Conservation (phyloP, 2,329 filamentous ascomycete species). For the Thielaviopsis punctulata region DNA sequence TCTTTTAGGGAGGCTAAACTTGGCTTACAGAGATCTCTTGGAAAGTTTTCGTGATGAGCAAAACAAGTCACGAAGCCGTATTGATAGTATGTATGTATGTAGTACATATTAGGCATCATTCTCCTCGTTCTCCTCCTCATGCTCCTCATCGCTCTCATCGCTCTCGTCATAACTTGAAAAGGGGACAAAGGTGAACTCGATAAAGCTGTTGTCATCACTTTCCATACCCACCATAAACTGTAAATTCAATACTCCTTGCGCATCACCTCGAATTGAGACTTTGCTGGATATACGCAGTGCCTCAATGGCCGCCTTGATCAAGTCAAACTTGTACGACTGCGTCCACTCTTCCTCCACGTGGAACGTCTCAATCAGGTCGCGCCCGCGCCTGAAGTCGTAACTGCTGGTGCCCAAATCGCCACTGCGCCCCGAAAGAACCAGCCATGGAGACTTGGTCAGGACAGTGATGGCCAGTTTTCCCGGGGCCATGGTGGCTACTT, state of each 20-base stretch:
- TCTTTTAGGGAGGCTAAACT: too few species aligned
- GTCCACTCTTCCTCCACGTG: slow-evolving; percentile 40
- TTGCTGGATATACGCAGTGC: slow-evolving; percentile 92
- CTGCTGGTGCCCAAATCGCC: slow-evolving; percentile 43
- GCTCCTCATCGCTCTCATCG: slow-evolving; percentile 24
- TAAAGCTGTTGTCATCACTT: slow-evolving; percentile 49
- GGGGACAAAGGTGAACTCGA: slow-evolving; percentile 72
- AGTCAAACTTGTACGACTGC: slow-evolving; percentile 71
- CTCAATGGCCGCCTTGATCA: slow-evolving; percentile 69
- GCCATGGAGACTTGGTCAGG: slow-evolving; percentile 46
- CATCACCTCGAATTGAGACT: slow-evolving; percentile 76
- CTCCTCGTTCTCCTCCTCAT: slow-evolving; percentile 16
- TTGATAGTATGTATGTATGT: neutral
- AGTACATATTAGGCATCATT: slow-evolving; percentile 4
- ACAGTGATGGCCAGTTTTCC: slow-evolving; percentile 52
- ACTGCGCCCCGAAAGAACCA: slow-evolving; percentile 51
- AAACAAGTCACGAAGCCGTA: neutral
- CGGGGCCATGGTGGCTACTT: slow-evolving; percentile 55
- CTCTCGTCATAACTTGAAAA: slow-evolving; percentile 44
- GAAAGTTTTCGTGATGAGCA: too few species aligned
- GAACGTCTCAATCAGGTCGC: slow-evolving; percentile 59
- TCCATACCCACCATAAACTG: slow-evolving; percentile 94
- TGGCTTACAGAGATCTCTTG: too few species aligned
- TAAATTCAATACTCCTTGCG: slow-evolving; percentile 76
- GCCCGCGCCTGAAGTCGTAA: slow-evolving; percentile 48